Evolutionary conservation across 345 rosid genomes (phyloP), one percentile per base, ranked within the genome.

Genomic region (Heritiera fomes): DNA sequence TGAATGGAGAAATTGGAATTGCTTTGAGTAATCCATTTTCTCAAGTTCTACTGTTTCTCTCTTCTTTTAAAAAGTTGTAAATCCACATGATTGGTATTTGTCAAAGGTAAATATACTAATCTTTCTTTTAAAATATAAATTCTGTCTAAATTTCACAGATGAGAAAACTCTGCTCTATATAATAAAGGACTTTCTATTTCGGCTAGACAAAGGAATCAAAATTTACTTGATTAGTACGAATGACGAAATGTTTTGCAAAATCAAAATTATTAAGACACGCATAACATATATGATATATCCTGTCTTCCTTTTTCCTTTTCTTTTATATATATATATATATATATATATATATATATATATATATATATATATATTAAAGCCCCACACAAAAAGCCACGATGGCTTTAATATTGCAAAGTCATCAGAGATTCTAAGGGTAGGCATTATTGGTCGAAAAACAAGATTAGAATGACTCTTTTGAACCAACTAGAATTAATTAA

Each of bases 211-310:
- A 65, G 20, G 70, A 17, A 38, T 15, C n/a, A 32, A 17, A 63
- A 15, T 65, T 65, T 65, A 65, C 70, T 17, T 40, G 46, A 65
- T 65, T 65, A 3, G 70, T 65, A 65, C 47, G 70, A 49, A 32
- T 15, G 70, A 38, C 23, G 11, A 15, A 12, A 40, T 20, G 30
- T 5, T 20, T 58, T 20, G 9, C n/a, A 20, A 20, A 58, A 58
- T 8, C 9, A n/a, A 56, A n/a, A 20, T 18, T 8, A 58, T 58
- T 18, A 18, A 13, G 10, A n/a, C 28, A 58, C 13, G 30, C 23
- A 58, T 18, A 7, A 58, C 8, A n/a, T n/a, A 58, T n/a, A n/a
- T 34, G 38, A 34, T 34, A 34, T 34, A 34, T 34, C 38, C 38
- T 23, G 28, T 23, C 38, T 3, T n/a, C 61, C 28, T 8, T n/a